phyloP scores from a whole-genome alignment of 2,329 filamentous ascomycete genomes.

The Chrysosporium keratinophilum region DNA sequence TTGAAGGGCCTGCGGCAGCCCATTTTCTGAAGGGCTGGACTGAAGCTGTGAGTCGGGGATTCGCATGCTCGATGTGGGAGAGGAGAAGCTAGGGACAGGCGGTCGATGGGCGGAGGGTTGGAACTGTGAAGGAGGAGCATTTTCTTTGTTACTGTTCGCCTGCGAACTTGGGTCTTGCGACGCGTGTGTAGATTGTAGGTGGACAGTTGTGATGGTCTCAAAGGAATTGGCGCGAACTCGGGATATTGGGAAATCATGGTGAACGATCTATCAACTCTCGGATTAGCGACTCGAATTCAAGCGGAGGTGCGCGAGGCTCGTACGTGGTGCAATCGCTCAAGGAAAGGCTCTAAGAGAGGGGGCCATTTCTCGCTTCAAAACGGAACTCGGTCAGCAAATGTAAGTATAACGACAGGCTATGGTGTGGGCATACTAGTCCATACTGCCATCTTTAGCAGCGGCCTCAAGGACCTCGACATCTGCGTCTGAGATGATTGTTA shows the following conservation, averaged over 20 bases:
- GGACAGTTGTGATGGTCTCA: conserved; percentile 21
- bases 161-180: conserved; percentile 22
- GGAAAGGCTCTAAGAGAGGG: conserved; percentile 52
- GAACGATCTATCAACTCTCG: conserved; percentile 52
- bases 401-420: neutral
- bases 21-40: conserved; percentile 37
- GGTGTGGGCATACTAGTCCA: conserved; percentile 44
- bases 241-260: conserved; percentile 65
- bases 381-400: conserved; percentile 24
- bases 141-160: conserved; percentile 32
- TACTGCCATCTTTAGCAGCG: conserved; percentile 48
- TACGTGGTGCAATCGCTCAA: conserved; percentile 59
- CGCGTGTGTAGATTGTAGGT: conserved; percentile 20
- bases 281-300: neutral
- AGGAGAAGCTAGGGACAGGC: conserved; percentile 28
- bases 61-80: conserved; percentile 32
- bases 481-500: conserved; percentile 25
- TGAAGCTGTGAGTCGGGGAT: conserved; percentile 35
- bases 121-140: conserved; percentile 22
- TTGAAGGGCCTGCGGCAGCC: conserved; percentile 54
- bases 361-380: conserved; percentile 57
- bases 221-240: conserved; percentile 39
- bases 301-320: conserved; percentile 10
- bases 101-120: conserved; percentile 31
- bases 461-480: conserved; percentile 46